Evolutionary conservation across 805 yeast genomes (phyloP).

Genomic region (Schizosaccharomyces cryophilus): DNA sequence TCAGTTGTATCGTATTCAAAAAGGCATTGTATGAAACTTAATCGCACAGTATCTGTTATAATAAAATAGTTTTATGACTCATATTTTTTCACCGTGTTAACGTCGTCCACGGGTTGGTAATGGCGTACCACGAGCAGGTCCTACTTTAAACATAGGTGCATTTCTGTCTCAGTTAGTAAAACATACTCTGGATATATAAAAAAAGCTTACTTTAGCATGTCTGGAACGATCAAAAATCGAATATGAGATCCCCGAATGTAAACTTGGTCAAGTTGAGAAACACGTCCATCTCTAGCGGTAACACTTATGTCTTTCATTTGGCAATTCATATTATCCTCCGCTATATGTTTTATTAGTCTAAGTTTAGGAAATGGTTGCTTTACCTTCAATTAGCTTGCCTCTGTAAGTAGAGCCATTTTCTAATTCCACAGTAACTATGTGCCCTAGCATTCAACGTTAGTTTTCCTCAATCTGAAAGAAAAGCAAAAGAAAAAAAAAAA

Average conservation of each 20-base stretch:
- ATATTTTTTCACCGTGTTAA: neutral
- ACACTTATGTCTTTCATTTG: slow-evolving; percentile 60
- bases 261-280: slow-evolving; percentile 56
- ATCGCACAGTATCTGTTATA: too few relatives aligned
- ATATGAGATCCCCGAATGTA: slow-evolving; percentile 82
- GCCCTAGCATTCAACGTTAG: slow-evolving; percentile 29
- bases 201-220: slow-evolving; percentile 28
- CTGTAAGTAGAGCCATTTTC: slow-evolving; percentile 67
- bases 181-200: neutral
- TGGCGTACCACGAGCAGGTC: slow-evolving; percentile 3
- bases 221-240: slow-evolving; percentile 67
- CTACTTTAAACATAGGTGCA: slow-evolving; percentile 62
- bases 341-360: slow-evolving; percentile 6
- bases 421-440: slow-evolving; percentile 57
- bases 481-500: too few relatives aligned
- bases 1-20: too few relatives aligned
- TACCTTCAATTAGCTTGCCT: slow-evolving; percentile 58
- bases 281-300: slow-evolving; percentile 52
- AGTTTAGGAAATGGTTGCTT: neutral
- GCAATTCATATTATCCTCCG: slow-evolving; percentile 84
- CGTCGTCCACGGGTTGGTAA: slow-evolving; percentile 1
- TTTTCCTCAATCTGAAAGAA: neutral
- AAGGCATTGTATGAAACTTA: too few relatives aligned
- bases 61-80: too few relatives aligned
- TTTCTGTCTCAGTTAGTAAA: slow-evolving; percentile 16